phyloP scores from a whole-genome alignment of 2,329 filamentous ascomycete species.

The Trichoderma pleuroti region DNA sequence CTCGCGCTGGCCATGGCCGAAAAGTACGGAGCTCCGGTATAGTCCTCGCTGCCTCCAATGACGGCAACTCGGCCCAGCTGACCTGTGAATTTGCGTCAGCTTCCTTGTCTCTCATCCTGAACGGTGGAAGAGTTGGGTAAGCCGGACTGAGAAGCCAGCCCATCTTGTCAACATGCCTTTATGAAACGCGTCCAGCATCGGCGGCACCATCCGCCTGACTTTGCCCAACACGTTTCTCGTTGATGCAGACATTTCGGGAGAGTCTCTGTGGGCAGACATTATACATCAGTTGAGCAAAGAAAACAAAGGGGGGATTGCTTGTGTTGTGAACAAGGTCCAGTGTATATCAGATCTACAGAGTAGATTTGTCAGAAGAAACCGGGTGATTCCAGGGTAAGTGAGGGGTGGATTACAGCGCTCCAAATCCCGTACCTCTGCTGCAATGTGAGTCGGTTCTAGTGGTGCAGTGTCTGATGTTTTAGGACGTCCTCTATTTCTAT shows the following conservation, averaged over 20 bases:
- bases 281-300: not conserved
- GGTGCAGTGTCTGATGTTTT: not conserved
- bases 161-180: slow-evolving; percentile 64
- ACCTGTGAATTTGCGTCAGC: slow-evolving; percentile 49
- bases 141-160: not conserved
- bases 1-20: slow-evolving; percentile 94
- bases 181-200: slow-evolving; percentile 92
- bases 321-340: not conserved
- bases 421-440: not conserved
- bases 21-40: slow-evolving; percentile 96
- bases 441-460: not conserved
- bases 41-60: slow-evolving; percentile 92
- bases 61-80: slow-evolving; percentile 90
- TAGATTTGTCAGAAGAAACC: not conserved
- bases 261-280: slow-evolving; percentile 26
- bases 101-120: not conserved
- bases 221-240: slow-evolving; percentile 74
- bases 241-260: slow-evolving; percentile 58
- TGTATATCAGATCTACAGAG: not conserved
- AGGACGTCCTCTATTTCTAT: not conserved
- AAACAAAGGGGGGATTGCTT: not conserved
- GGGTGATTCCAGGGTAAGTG: not conserved
- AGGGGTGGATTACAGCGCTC: not conserved
- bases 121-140: not conserved
- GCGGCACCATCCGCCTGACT: slow-evolving; percentile 86